A percentile compares a stretch with the other conserved stretches of the same genome.
These are phyloP conservation scores for Podaxis pistillaris DNA, from an alignment of 768 basidiomycete species.

Conservation along the genomic window DNA sequence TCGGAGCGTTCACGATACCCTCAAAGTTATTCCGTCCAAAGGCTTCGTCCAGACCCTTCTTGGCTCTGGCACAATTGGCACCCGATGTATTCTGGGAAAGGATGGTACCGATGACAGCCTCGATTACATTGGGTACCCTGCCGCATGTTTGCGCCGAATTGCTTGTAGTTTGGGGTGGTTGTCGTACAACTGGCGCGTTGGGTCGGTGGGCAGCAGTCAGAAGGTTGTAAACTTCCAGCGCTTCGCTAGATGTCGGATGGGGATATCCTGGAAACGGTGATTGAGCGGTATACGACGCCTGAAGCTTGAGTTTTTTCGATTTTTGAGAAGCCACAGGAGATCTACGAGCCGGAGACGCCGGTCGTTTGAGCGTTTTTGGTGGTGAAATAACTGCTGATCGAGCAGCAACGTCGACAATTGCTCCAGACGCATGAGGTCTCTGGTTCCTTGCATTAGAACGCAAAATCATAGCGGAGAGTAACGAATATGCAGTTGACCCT, in stretches of 20 bases:
- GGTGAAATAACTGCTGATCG: constrained; percentile 9
- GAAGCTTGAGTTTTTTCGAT: constrained; percentile 51
- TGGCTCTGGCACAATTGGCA: constrained; percentile 49
- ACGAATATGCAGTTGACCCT: background rate
- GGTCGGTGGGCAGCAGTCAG: constrained; percentile 37
- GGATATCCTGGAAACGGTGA: constrained; percentile 49
- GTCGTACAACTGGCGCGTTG: constrained; percentile 26
- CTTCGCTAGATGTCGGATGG: constrained; percentile 44
- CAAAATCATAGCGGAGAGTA: background rate
- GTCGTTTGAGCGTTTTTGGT: background rate
- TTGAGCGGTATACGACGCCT: constrained; percentile 35
- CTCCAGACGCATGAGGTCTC: background rate
- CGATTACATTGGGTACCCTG: constrained; percentile 51
- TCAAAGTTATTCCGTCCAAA: constrained; percentile 53
- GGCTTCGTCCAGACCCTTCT: constrained; percentile 40
- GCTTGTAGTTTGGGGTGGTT: constrained; percentile 20
- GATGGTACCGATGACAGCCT: constrained; percentile 55
- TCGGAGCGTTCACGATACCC: constrained; percentile 44
- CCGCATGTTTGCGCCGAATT: constrained; percentile 47
- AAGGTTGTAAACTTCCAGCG: constrained; percentile 36
- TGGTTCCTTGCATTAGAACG: background rate
- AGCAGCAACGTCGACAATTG: background rate
- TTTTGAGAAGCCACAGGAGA: background rate
- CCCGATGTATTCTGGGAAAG: constrained; percentile 61
- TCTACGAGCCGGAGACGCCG: background rate